phyloP scores from a whole-genome alignment of 257 asterid species.

The Nicotiana tabacum region DNA sequence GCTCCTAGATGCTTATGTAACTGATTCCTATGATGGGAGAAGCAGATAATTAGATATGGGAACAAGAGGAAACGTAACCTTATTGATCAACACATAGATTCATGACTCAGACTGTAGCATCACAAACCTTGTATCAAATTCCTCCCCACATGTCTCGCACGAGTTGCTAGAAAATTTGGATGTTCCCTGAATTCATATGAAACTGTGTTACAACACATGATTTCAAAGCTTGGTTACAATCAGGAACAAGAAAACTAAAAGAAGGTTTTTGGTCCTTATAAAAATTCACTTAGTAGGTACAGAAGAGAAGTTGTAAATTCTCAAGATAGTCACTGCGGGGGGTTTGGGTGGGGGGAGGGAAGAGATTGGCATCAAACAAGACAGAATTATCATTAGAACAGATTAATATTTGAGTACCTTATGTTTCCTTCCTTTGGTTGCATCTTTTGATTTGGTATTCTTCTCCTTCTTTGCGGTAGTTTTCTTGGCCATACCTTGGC shows the following conservation, averaged over 20 bases:
- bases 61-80: background rate
- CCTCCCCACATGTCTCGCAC: slow-evolving; percentile 80
- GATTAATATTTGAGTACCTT: slow-evolving; percentile 43
- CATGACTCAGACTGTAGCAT: background rate
- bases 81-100: background rate
- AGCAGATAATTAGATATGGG: slow-evolving; percentile 7
- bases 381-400: background rate
- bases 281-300: background rate
- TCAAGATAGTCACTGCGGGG: background rate
- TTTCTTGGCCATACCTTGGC: slow-evolving; percentile 39
- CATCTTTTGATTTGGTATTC: slow-evolving; percentile 41
- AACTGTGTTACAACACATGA: background rate
- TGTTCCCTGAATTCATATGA: slow-evolving; percentile 33
- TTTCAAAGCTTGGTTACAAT: background rate
- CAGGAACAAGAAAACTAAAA: background rate
- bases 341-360: background rate
- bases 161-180: slow-evolving; percentile 32
- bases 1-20: slow-evolving; percentile 80
- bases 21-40: slow-evolving; percentile 49
- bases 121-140: slow-evolving; percentile 69
- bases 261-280: background rate
- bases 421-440: slow-evolving; percentile 67
- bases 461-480: slow-evolving; percentile 46
- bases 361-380: background rate
- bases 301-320: background rate